Base-by-base conservation (phyloP, 768 basidiomycete species). In the Suillus discolor region DNA sequence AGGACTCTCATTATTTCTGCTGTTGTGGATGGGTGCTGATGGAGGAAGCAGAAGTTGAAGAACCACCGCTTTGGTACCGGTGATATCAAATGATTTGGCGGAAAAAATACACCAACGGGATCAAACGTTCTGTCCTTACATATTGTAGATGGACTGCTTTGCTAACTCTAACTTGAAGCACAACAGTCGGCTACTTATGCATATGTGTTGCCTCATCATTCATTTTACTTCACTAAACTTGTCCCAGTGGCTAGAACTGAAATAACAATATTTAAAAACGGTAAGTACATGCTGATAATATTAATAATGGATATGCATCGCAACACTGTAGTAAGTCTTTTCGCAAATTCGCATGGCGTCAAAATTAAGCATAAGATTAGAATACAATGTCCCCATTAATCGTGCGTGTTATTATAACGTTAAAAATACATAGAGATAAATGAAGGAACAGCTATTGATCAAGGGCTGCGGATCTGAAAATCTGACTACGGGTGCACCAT, bases 1-100 rank as follows among this genome's bases (percentile, higher is more conserved):
- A 54, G 81, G 34, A 42, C 11, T 13, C 2, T 4, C 11, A n/a
- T 61, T 53, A 2, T 12, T 61, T 36, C 18, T 16, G 8, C 9
- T 31, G 31, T 53, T 45, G 18, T 39, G 6, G 7, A 45, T 64
- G 20, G 55, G 59, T 15, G 41, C 63, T 62, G 11, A 61, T 23
- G 15, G 25, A 45, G 28, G 59, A n/a, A 9, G 25, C 20, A 60
- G 59, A 60, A 31, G 42, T 60, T 28, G 59, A 18, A 42, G 59
- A 60, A 28, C 6, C 59, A 28, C 59, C 59, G 6, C 20, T 7
- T 42, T 60, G 39, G 59, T 42, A 42, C 6, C 59, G 18, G 59
- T 60, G 41, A 60, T 60, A 25, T 9, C 23, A 41, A 39, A 41
- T 41, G 38, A 42, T 20, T 42, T 28, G 25, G 12, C 25, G 11